These are phyloP conservation scores for Pythium phragmiticola DNA, from an alignment of 352 stramenopile species.

Conservation along the genomic window DNA sequence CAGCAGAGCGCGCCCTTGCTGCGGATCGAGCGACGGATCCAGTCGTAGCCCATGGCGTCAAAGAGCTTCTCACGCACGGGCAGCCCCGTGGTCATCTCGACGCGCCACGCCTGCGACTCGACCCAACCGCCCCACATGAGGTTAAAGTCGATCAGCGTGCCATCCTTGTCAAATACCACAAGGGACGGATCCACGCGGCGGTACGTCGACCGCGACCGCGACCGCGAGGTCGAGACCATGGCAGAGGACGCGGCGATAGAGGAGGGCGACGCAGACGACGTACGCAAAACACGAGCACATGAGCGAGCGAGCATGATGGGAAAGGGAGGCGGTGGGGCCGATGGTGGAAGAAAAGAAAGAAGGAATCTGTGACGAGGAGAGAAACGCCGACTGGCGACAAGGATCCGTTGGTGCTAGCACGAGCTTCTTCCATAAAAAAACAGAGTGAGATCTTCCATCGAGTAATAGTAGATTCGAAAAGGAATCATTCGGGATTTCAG, in stretches of 20 bases:
- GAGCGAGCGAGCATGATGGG: slow-evolving; percentile 8
- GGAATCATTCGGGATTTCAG: slow-evolving; percentile 1
- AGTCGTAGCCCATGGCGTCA: slow-evolving; percentile 87
- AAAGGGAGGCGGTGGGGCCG: not conserved
- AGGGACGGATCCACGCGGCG: slow-evolving; percentile 48
- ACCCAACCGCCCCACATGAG: slow-evolving; percentile 89
- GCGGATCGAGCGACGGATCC: slow-evolving; percentile 76
- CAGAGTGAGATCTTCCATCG: not conserved
- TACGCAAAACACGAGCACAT: slow-evolving; percentile 2
- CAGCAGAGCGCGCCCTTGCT: slow-evolving; percentile 83
- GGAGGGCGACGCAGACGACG: not conserved
- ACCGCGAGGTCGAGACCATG: not conserved
- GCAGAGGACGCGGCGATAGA: not conserved
- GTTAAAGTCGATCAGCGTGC: slow-evolving; percentile 90
- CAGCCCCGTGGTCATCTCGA: slow-evolving; percentile 81
- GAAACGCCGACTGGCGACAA: not conserved
- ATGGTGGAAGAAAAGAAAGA: not conserved
- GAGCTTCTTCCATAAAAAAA: too few relatives aligned
- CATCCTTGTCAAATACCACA: slow-evolving; percentile 89
- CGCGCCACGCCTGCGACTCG: slow-evolving; percentile 79
- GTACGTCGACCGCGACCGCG: slow-evolving; percentile 15
- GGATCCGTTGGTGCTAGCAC: not conserved
- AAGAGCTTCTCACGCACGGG: slow-evolving; percentile 85
- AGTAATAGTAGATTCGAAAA: slow-evolving; percentile 9
- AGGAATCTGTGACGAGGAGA: slow-evolving; percentile 5